Base-by-base conservation (phyloP, 2,329 filamentous ascomycete genomes). In the Alternaria gansuensis region DNA sequence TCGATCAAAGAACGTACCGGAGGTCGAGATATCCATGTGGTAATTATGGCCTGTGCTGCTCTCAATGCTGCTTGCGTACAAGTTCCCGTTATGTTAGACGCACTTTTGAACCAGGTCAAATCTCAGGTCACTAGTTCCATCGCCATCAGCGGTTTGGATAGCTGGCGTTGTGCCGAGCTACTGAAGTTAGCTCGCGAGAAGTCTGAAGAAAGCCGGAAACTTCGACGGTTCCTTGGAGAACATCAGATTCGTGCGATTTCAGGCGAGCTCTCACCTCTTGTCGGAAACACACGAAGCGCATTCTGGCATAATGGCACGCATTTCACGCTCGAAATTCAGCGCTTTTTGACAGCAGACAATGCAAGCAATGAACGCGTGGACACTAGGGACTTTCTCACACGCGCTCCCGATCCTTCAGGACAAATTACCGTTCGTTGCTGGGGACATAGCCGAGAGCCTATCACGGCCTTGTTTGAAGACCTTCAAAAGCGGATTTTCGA, bases 381-480 rank as follows among this genome's bases (percentile, higher is more conserved):
- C 24, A 31, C 24, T n/a, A 45, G n/a, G n/a, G 43, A 45, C 43
- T 45, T 31, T 4, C 29, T 31, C 43, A 17, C 28, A 21, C n/a
- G 28, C 26, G 11, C 11, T 14, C 36, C 24, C 34, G 34, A 46
- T 50, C 46, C 23, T 29, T 7, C 33, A 23, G 28, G 17, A 28
- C 11, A 33, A 2, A 34, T 60, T 9, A 36, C 34, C 4, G 23
- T 63, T 17, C 31, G 60, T 14, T 63, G 60, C 13, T 60, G 54
- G 31, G 57, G 57, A 9, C 49, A 41, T 23, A 60, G 39, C 29
- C 41, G 45, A 26, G 37, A 57, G 21, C 53, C 60, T 10, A 40
- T 60, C 29, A 24, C 23, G 7, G 33, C 21, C 11, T 40, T 58
- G 11, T 29, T 63, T 9, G 26, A 41, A 1, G n/a, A 56, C n/a